phyloP scores from a whole-genome alignment of 257 asterid genomes.

The Petunia axillaris region DNA sequence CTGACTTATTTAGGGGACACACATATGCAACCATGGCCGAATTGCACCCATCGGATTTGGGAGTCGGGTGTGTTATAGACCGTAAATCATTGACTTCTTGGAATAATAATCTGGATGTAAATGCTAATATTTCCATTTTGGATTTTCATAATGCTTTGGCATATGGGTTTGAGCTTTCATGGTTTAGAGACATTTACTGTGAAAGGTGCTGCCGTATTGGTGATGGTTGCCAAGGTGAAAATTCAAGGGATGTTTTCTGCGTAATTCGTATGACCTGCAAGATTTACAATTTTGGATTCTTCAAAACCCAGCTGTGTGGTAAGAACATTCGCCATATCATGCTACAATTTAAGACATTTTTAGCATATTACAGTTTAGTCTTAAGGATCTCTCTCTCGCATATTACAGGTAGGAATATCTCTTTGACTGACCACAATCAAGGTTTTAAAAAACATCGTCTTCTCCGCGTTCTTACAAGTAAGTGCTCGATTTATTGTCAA shows the following conservation, averaged over 20 bases:
- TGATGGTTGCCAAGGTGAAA: neutral
- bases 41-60: neutral
- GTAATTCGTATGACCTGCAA: too few relatives aligned
- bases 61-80: conserved; percentile 22
- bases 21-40: conserved; percentile 25
- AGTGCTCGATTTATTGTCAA: too few relatives aligned
- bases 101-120: neutral
- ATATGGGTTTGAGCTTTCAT: conserved; percentile 42
- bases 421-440: neutral
- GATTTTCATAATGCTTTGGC: conserved; percentile 32
- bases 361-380: neutral
- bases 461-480: too few relatives aligned
- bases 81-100: conserved; percentile 14
- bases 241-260: neutral
- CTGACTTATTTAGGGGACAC: neutral
- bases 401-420: neutral
- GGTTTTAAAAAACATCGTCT: too few relatives aligned
- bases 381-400: neutral
- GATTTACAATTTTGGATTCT: neutral
- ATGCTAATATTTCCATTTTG: conserved; percentile 23
- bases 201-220: too few relatives aligned
- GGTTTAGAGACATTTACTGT: neutral
- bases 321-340: too few relatives aligned
- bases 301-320: neutral
- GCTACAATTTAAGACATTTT: neutral